Base-by-base conservation (phyloP, 768 basidiomycete species). In the Punctularia strigosozonata region DNA sequence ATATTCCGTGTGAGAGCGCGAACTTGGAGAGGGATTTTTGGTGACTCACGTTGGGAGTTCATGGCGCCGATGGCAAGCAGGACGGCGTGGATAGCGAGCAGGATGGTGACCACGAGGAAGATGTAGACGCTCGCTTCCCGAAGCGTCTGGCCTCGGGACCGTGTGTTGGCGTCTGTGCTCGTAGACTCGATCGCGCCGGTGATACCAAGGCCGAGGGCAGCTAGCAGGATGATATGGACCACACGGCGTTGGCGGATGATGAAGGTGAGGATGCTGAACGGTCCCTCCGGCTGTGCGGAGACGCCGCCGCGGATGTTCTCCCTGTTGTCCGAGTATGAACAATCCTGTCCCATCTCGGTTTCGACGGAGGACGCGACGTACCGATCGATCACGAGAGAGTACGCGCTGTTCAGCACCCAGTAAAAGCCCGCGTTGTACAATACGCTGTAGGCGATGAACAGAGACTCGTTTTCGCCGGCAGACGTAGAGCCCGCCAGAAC, bases 351-450 rank as follows among this genome's bases (percentile, higher is more conserved):
- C n/a, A n/a, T n/a, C n/a, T n/a, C n/a, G n/a, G n/a, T n/a, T n/a
- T n/a, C n/a, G n/a, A n/a, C n/a, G n/a, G n/a, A n/a, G n/a, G n/a
- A n/a, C n/a, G n/a, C n/a, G n/a, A 20, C 47, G 26, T 33, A 58
- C 58, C 58, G 47, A 33, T 62, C 58, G 8, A 58, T 38, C 13
- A 57, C 57, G 7, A 62, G 51, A 15, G 45, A 52, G 39, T 62
- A 59, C 14, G 58, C 51, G 10, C 55, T 60, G 37, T 57, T 61
- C 6, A 61, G 35, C 28, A 61, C 37, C 44, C 53, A 56, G 19
- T 57, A 62, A 54, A 62, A 59, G 31, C 59, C 60, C 14, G 54
- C 50, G 32, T 54, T 59, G 43, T 62, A 62, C 15, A 62, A 23
- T 39, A 60, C 42, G 39, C 53, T 46, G 36, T 50, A 52, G n/a